Evolutionary conservation across 2,329 filamentous ascomycete genomes (phyloP).

Genomic region (Aspergillus transmontanensis): DNA sequence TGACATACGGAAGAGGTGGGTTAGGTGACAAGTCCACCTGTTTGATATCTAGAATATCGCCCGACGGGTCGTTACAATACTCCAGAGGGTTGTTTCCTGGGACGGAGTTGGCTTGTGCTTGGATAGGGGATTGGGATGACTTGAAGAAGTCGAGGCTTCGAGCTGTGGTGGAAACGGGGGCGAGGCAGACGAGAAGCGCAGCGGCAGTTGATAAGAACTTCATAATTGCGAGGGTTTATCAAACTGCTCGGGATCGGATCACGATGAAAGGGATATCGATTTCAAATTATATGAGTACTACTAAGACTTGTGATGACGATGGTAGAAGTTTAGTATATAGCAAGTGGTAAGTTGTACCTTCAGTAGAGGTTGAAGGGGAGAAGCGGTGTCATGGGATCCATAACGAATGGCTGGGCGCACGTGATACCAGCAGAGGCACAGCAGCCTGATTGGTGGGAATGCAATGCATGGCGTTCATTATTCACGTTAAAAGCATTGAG

Average conservation of each 20-base stretch:
- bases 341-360: neutral
- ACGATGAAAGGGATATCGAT: neutral
- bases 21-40: conserved; percentile 82
- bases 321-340: neutral
- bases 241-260: neutral
- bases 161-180: conserved; percentile 49
- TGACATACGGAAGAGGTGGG: conserved; percentile 78
- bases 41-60: conserved; percentile 75
- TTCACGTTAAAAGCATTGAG: neutral
- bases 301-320: neutral
- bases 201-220: conserved; percentile 41
- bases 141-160: conserved; percentile 52
- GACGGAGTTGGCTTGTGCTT: conserved; percentile 62
- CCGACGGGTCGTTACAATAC: conserved; percentile 70
- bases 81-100: conserved; percentile 83
- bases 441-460: conserved; percentile 2
- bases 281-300: neutral
- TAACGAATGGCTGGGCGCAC: conserved; percentile 3
- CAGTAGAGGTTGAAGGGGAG: conserved; percentile 8
- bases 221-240: conserved; percentile 33
- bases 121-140: conserved; percentile 52
- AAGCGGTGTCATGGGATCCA: conserved; percentile 19
- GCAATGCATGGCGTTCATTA: conserved; percentile 6
- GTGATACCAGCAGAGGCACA: neutral
- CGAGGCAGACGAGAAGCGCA: conserved; percentile 47